A percentile compares a stretch with the other conserved stretches of the same genome.
phyloP scores from a whole-genome alignment of 345 rosid genomes.

The Eucalyptus cloeziana region DNA sequence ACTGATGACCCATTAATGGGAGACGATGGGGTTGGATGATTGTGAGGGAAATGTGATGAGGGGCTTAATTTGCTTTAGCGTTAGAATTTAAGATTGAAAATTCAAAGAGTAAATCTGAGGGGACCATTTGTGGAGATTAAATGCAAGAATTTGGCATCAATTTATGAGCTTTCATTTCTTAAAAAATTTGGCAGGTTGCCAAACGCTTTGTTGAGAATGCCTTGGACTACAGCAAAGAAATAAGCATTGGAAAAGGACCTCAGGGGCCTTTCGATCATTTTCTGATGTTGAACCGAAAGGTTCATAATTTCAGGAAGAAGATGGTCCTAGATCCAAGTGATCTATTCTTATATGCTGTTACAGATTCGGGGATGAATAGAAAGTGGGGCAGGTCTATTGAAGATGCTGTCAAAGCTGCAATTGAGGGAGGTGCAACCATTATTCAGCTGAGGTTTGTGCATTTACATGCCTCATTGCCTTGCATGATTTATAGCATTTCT shows the following conservation, averaged over 20 bases:
- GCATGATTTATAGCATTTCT: background rate
- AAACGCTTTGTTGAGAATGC: conserved; percentile 51
- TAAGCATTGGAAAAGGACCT: conserved; percentile 66
- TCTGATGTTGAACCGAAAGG: conserved; percentile 36
- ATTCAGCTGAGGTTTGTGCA: conserved; percentile 66
- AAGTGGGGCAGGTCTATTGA: conserved; percentile 64
- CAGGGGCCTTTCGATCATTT: conserved; percentile 96
- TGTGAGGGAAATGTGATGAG: background rate
- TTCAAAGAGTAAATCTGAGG: background rate
- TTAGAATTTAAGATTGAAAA: background rate
- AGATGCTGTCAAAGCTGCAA: conserved; percentile 61
- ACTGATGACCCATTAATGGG: background rate
- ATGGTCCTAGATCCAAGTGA: conserved; percentile 42
- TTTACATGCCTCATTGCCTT: background rate
- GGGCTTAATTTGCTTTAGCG: background rate
- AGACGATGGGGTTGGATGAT: background rate
- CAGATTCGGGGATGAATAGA: conserved; percentile 73
- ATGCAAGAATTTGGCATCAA: background rate
- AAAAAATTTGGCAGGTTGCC: conserved; percentile 45
- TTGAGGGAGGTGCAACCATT: conserved; percentile 89
- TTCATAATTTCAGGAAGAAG: conserved; percentile 8
- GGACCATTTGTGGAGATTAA: background rate
- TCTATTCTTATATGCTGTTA: conserved; percentile 80
- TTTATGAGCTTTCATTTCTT: background rate
- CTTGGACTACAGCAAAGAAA: conserved; percentile 71